phyloP scores from a whole-genome alignment of 805 yeast species.

The Saturnispora gosingensis region DNA sequence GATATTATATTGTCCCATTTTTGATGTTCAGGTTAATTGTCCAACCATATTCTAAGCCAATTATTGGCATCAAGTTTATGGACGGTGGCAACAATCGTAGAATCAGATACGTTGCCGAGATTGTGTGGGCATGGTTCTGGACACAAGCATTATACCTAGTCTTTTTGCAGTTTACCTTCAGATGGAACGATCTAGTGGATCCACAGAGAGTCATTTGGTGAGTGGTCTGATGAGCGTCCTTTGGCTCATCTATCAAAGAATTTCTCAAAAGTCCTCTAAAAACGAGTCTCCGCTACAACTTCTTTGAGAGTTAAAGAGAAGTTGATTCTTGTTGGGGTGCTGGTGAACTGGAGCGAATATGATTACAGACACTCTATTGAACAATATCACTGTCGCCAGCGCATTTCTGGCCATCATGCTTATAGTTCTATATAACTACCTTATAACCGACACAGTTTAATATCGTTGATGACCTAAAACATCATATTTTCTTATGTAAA shows the following conservation, averaged over 20 bases:
- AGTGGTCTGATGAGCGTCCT: constrained; percentile 8
- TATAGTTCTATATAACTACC: not conserved
- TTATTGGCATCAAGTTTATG: constrained; percentile 15
- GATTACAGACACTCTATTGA: constrained; percentile 6
- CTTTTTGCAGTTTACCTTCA: constrained; percentile 53
- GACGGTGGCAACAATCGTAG: constrained; percentile 18
- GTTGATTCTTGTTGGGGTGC: not conserved
- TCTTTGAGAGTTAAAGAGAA: not conserved
- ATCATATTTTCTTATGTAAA: not conserved
- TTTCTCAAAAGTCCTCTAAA: not conserved
- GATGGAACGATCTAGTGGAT: constrained; percentile 55
- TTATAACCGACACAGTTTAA: not conserved
- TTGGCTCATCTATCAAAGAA: not conserved
- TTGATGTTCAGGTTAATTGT: constrained; percentile 61
- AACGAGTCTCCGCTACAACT: not conserved
- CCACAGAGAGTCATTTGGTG: constrained; percentile 87
- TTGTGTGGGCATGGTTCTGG: constrained; percentile 50
- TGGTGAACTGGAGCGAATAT: not conserved
- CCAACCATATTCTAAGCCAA: constrained; percentile 30
- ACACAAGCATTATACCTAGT: constrained; percentile 44
- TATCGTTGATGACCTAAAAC: not conserved
- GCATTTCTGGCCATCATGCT: constrained; percentile 2
- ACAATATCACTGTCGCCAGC: not conserved
- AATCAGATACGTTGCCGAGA: constrained; percentile 42
- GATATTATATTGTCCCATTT: constrained; percentile 82